Percentiles rank a stretch among this genome's conserved stretches.
phyloP scores from a whole-genome alignment of 352 stramenopile species.

The Pythium chondricola region DNA sequence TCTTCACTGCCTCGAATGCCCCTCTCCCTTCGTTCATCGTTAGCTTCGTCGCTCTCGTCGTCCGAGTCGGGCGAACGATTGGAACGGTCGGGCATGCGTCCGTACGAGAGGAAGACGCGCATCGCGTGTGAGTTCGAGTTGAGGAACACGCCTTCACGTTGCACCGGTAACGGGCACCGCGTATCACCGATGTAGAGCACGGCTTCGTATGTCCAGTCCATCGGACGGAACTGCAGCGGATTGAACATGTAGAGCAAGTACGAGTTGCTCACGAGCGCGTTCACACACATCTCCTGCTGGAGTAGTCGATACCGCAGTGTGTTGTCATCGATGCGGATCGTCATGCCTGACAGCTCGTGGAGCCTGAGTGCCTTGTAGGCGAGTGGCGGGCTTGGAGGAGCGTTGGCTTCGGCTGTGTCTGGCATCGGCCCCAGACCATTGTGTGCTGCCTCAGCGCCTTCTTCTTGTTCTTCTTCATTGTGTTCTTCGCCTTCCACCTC shows the following conservation, averaged over 20 bases:
- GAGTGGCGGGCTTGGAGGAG: background rate
- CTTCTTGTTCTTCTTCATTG: background rate
- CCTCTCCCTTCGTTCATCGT: constrained; percentile 8
- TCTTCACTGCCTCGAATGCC: constrained; percentile 41
- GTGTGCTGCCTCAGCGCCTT: background rate
- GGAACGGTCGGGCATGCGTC: constrained; percentile 41
- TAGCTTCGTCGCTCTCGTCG: constrained; percentile 2
- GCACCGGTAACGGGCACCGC: constrained; percentile 40
- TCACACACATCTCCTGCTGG: constrained; percentile 57
- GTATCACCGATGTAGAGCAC: constrained; percentile 49
- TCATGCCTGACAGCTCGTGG: constrained; percentile 83
- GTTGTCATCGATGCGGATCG: constrained; percentile 81
- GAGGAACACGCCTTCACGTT: constrained; percentile 77
- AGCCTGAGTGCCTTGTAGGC: constrained; percentile 40
- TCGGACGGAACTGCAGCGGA: constrained; percentile 64
- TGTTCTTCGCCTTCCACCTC: background rate
- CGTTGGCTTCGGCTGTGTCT: background rate
- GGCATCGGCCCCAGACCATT: background rate
- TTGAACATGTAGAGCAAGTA: constrained; percentile 88
- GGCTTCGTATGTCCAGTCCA: constrained; percentile 79
- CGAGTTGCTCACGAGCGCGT: constrained; percentile 78
- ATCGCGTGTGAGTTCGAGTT: constrained; percentile 67
- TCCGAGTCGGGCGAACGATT: constrained; percentile 8
- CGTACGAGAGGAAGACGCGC: constrained; percentile 81
- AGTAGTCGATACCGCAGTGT: constrained; percentile 67